Percentiles rank a stretch among this genome's conserved stretches.
Evolutionary conservation across 2,329 filamentous ascomycete genomes (phyloP).

Genomic region (Aspergillus persii): DNA sequence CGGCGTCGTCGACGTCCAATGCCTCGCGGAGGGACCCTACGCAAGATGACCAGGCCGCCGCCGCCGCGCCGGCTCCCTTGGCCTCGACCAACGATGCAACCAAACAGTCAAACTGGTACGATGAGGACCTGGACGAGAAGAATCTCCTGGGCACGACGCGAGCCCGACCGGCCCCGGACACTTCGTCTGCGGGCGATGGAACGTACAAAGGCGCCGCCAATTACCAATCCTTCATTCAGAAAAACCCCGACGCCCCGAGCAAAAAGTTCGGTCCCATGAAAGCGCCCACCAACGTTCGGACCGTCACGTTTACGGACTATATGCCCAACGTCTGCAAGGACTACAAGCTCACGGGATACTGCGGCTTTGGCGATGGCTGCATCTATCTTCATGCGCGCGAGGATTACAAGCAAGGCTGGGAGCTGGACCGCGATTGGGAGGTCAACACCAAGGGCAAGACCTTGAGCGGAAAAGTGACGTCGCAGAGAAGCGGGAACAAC

Average conservation of each 20-base stretch:
- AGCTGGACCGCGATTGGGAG: slow-evolving; percentile 93
- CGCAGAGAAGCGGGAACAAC: slow-evolving; percentile 41
- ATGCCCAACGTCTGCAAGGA: slow-evolving; percentile 95
- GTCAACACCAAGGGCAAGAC: slow-evolving; percentile 63
- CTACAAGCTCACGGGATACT: slow-evolving; percentile 75
- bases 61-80: slow-evolving; percentile 61
- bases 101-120: slow-evolving; percentile 85
- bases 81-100: slow-evolving; percentile 81
- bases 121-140: slow-evolving; percentile 60
- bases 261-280: slow-evolving; percentile 81
- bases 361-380: slow-evolving; percentile 74
- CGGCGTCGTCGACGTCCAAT: slow-evolving; percentile 55
- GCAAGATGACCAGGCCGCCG: slow-evolving; percentile 52
- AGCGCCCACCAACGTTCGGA: slow-evolving; percentile 80
- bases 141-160: slow-evolving; percentile 39
- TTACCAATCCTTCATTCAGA: slow-evolving; percentile 72
- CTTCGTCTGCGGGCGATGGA: slow-evolving; percentile 51
- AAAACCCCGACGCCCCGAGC: slow-evolving; percentile 70
- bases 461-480: slow-evolving; percentile 47
- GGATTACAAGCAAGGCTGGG: slow-evolving; percentile 84
- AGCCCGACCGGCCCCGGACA: slow-evolving; percentile 15
- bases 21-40: slow-evolving; percentile 44
- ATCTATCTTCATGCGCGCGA: slow-evolving; percentile 65
- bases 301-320: slow-evolving; percentile 86
- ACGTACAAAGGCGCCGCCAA: slow-evolving; percentile 75